Conservation (phyloP, 495 filamentous ascomycete species). For the Cercophora scortea region DNA sequence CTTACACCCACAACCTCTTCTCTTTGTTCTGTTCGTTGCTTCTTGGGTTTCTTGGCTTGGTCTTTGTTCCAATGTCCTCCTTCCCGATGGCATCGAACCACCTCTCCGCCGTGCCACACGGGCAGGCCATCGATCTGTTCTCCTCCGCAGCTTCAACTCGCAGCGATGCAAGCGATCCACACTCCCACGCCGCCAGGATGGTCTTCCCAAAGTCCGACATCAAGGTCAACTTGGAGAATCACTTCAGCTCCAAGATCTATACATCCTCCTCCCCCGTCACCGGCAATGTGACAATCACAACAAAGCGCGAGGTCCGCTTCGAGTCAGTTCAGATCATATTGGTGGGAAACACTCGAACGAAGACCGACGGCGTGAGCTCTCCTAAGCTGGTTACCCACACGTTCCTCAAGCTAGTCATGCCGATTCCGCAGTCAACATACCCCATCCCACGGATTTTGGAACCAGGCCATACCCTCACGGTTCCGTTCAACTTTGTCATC, state of each 20-base stretch:
- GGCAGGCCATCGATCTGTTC: not conserved
- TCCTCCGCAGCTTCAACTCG: conserved; percentile 2
- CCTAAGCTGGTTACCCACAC: conserved; percentile 40
- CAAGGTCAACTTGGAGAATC: conserved; percentile 36
- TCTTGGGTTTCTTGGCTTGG: no score
- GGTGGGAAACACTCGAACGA: conserved; percentile 51
- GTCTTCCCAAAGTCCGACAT: conserved; percentile 28
- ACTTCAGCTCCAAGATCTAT: conserved; percentile 41
- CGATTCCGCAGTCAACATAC: conserved; percentile 59
- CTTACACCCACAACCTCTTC: not conserved
- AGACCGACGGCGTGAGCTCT: conserved; percentile 31
- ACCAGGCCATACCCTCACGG: conserved; percentile 55
- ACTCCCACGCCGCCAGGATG: not conserved
- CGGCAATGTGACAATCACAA: conserved; percentile 47
- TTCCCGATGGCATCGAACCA: not conserved
- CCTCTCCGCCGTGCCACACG: not conserved
- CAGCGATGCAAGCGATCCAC: conserved; percentile 6
- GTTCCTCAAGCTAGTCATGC: conserved; percentile 80
- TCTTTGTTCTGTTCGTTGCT: not conserved
- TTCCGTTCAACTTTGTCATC: conserved; percentile 85
- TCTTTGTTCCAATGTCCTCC: not conserved
- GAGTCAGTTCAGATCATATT: conserved; percentile 76
- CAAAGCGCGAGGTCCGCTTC: conserved; percentile 60
- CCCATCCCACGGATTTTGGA: conserved; percentile 64
- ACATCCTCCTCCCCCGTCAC: conserved; percentile 38